Evolutionary conservation across 1,284 basidiomycete genomes (phyloP), one percentile per base, ranked within the genome.

Genomic region (Prillingera fragicola): DNA sequence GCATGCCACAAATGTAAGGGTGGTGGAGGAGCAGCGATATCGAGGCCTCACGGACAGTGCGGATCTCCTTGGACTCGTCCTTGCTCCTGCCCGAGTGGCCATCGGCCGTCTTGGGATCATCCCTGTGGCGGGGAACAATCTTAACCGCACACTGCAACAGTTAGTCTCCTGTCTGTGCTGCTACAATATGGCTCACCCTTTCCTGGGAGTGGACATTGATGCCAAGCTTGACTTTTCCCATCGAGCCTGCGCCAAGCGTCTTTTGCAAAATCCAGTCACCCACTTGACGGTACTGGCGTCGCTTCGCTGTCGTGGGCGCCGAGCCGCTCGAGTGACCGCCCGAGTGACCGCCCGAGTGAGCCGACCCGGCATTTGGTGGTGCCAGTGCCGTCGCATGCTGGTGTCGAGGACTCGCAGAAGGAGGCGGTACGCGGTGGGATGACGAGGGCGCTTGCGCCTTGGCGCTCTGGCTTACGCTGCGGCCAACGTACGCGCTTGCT

Each of bases 141-240:
- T 98, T 98, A 74, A 98, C 88, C 9, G 95, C 95, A 49, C 94
- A 84, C 87, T 94, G 64, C 37, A 54, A 7, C 18, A 34, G 28
- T 39, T 21, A 12, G 19, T 10, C 6, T 22, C 27, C 13, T 19
- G 17, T 17, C 14, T 34, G 14, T 10, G 39, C 41, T 8, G 12
- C n/a, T n/a, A 8, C 6, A 7, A n/a, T 13, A 2, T 5, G 0
- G 10, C 80, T 60, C 54, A 94, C 94, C 81, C 94, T 95, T 73
- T 96, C 90, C 32, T 87, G 87, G 1, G 88, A 87, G 56, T 83
- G 67, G 56, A 86, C 87, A 67, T 94, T 89, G 31, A 86, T 84
- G 7, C 89, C 94, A 15, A 97, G 80, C 77, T 97, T 98, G 63
- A 98, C 95, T 69, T 97, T 97, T 57, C 94, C 95, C 92, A 98